Percentiles rank a stretch among this genome's conserved stretches.
Conservation (phyloP, 108 stramenopile species). For the Nitzschia sp. region DNA sequence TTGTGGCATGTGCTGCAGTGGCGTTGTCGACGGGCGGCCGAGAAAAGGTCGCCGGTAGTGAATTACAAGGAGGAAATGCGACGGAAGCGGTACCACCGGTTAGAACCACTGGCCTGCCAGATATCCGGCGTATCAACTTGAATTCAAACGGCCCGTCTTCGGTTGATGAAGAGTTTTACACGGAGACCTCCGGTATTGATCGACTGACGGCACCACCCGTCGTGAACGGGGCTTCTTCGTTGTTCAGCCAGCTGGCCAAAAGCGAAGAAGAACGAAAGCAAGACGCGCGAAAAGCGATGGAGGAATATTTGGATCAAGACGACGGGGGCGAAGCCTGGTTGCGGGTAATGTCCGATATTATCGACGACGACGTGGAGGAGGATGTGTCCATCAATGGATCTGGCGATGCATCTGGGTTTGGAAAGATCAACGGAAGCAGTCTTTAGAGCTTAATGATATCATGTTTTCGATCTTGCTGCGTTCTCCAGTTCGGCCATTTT, state of each 20-base stretch:
- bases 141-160: not conserved
- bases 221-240: not conserved
- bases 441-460: too few relatives aligned
- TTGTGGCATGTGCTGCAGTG: not conserved
- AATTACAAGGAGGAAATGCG: not conserved
- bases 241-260: not conserved
- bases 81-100: not conserved
- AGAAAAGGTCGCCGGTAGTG: not conserved
- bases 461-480: too few relatives aligned
- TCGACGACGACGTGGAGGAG: constrained; percentile 47
- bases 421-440: too few relatives aligned
- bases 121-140: too few relatives aligned
- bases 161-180: not conserved
- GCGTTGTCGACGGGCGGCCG: not conserved
- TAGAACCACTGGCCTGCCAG: too few relatives aligned
- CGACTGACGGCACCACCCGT: too few relatives aligned
- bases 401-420: too few relatives aligned
- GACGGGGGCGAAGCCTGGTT: constrained; percentile 75
- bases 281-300: constrained; percentile 59
- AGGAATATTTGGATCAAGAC: constrained; percentile 69
- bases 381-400: too few relatives aligned
- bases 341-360: constrained; percentile 45
- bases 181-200: not conserved
- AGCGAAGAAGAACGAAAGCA: not conserved
- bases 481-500: too few relatives aligned